phyloP scores from a whole-genome alignment of 1,284 basidiomycete genomes.

The Cryptococcus floricola region DNA sequence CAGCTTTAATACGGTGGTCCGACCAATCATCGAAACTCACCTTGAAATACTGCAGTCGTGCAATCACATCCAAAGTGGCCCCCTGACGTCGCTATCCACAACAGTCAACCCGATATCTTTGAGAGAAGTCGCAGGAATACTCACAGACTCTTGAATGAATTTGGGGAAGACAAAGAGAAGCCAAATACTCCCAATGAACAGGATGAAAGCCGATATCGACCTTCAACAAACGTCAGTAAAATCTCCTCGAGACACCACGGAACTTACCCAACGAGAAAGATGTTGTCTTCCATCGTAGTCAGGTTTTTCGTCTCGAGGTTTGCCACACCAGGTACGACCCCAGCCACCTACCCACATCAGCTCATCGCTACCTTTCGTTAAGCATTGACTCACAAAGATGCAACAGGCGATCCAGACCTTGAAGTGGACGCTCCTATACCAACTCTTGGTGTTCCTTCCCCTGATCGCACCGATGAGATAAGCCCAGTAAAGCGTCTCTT shows the following conservation, averaged over 20 bases:
- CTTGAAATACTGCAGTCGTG: slow-evolving; percentile 35
- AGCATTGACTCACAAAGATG: slow-evolving; percentile 10
- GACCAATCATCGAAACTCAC: not conserved
- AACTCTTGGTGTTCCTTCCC: slow-evolving; percentile 15
- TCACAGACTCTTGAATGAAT: slow-evolving; percentile 26
- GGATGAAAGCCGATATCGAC: slow-evolving; percentile 15
- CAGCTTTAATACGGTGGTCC: no score
- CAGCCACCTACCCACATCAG: slow-evolving; percentile 5
- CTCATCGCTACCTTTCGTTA: not conserved
- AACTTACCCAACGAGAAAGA: slow-evolving; percentile 29
- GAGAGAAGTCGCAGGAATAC: not conserved
- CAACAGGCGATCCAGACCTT: slow-evolving; percentile 25
- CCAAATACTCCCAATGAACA: slow-evolving; percentile 21
- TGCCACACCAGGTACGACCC: slow-evolving; percentile 12
- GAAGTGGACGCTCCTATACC: slow-evolving; percentile 31
- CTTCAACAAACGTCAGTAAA: slow-evolving; percentile 1
- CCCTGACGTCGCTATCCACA: slow-evolving; percentile 24
- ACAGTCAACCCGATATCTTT: not conserved
- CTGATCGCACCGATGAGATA: slow-evolving; percentile 33
- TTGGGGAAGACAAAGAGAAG: slow-evolving; percentile 22
- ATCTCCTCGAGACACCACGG: slow-evolving; percentile 1
- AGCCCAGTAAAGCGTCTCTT: slow-evolving; percentile 39
- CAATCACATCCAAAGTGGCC: slow-evolving; percentile 35
- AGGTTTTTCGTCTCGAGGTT: slow-evolving; percentile 22
- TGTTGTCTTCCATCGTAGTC: slow-evolving; percentile 25